Evolutionary conservation across 768 basidiomycete genomes (phyloP), one percentile per base, ranked within the genome.

Genomic region (Peribolospora baueri): DNA sequence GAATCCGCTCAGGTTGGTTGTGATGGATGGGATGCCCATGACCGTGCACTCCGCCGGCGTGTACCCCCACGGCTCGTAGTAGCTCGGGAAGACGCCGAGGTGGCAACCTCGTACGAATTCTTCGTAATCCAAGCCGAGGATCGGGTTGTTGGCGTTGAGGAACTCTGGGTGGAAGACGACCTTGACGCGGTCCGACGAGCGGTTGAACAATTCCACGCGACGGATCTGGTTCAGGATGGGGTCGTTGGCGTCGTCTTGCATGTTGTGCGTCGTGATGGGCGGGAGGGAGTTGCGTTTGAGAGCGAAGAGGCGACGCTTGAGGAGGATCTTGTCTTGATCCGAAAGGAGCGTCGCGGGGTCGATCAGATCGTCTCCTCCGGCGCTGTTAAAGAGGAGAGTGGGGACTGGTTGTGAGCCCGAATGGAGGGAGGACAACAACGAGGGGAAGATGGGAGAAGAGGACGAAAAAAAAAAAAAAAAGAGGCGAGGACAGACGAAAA

Each of bases 31-130:
- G 51, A 98, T 87, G 58, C 93, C 93, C 93, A 98, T 98, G 43
- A 98, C 93, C n/a, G 93, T 97, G 66, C 93, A 97, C 66, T 97
- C 91, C 1, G 91, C 91, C 0, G 91, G 91, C 1, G 87, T 93
- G 65, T 93, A 93, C 51, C 46, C 13, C 85, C 85, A 87, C 3
- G 86, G 86, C 70, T 90, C 84, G 65, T 93, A 95, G 60, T 95
- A 97, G 60, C 82, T 85, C 2, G 93, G 91, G 76, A 98, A 98
- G 46, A 98, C 91, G 50, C 93, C 93, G 51, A 98, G 71, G 72
- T 98, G 93, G 65, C 91, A 95, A 1, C 93, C 93, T 59, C 93
- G 74, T 43, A 97, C 93, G 64, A 98, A 98, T 69, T 98, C 93
- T 68, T 98, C 93, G 66, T 98, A 98, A 65, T 98, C 93, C 57